Percentiles rank a stretch among this genome's conserved stretches.
Conservation (phyloP, 306 rosid species). For the Ammopiptanthus mongolicus region DNA sequence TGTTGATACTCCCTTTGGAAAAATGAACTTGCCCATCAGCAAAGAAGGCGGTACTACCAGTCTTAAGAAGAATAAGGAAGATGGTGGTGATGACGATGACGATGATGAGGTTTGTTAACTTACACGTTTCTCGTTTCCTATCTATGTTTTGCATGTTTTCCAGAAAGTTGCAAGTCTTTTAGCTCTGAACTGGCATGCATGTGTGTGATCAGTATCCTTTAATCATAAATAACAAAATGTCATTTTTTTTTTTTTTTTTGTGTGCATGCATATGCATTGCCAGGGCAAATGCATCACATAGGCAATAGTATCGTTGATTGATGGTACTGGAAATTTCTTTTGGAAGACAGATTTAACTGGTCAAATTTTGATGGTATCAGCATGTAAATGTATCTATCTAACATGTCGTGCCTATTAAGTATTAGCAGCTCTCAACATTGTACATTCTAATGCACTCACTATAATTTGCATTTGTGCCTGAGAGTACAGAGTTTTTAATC, state of each 20-base stretch:
- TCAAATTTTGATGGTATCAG: not conserved
- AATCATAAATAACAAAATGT: not conserved
- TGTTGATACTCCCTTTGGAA: slow-evolving; percentile 92
- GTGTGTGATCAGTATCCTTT: not conserved
- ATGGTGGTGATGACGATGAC: slow-evolving; percentile 49
- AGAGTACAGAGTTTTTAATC: not conserved
- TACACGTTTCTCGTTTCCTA: not conserved
- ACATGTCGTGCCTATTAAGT: not conserved
- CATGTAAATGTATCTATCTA: not conserved
- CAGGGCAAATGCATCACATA: not conserved
- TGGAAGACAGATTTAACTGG: not conserved
- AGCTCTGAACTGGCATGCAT: not conserved
- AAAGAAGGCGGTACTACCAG: slow-evolving; percentile 93
- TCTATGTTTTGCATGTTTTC: not conserved
- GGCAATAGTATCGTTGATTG: not conserved
- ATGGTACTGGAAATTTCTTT: not conserved
- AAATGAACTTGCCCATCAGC: slow-evolving; percentile 84
- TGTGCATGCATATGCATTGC: not conserved
- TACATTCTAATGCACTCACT: not conserved
- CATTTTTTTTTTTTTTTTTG: not conserved
- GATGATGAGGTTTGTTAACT: slow-evolving; percentile 62
- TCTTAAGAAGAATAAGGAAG: slow-evolving; percentile 76
- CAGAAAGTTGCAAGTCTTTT: not conserved
- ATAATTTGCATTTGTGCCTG: not conserved
- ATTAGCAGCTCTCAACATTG: not conserved